Conservation (phyloP, 202 grass and related monocot genomes). For the Panicum virgatum region DNA sequence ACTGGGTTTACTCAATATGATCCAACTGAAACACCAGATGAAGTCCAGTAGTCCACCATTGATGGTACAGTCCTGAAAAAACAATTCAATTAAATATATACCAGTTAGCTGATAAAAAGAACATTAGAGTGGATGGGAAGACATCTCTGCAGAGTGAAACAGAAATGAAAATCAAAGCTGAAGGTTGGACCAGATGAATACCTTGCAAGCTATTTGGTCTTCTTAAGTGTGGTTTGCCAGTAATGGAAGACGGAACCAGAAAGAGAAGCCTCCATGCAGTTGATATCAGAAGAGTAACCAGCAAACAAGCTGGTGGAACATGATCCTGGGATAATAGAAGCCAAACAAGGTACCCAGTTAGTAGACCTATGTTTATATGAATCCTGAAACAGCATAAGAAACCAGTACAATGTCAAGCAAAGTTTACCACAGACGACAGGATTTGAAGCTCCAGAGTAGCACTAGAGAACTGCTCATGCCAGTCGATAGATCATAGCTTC, state of each 20-base stretch:
- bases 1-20: too few species aligned
- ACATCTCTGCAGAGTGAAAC: not conserved
- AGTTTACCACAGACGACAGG: too few species aligned
- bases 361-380: not conserved
- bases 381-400: not conserved
- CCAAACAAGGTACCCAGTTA: not conserved
- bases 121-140: too few species aligned
- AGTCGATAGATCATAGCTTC: too few species aligned
- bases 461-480: too few species aligned
- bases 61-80: too few species aligned
- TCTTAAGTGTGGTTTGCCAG: not conserved
- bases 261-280: not conserved
- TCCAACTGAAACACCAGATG: too few species aligned
- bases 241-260: not conserved
- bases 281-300: not conserved
- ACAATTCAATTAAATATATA: too few species aligned
- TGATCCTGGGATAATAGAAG: not conserved
- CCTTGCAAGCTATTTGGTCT: not conserved
- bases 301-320: not conserved
- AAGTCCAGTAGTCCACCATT: too few species aligned
- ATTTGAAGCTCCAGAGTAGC: too few species aligned
- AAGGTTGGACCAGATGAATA: not conserved
- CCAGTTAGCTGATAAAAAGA: too few species aligned
- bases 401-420: not conserved
- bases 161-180: not conserved